Percentiles rank a stretch among this genome's conserved stretches.
Evolutionary conservation across 257 asterid genomes (phyloP).

Genomic region (Vinca minor): DNA sequence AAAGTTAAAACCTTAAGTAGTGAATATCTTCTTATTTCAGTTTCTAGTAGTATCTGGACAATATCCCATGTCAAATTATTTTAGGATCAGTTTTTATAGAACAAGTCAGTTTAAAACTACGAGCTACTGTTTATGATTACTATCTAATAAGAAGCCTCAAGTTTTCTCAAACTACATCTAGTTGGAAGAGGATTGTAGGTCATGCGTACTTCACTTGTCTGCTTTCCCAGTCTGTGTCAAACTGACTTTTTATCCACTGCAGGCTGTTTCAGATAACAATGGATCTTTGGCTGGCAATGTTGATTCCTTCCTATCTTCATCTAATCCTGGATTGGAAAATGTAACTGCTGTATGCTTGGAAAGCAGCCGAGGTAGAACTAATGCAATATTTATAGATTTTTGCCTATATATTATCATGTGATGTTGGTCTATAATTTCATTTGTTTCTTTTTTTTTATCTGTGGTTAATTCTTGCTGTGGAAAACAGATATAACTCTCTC

Average conservation of each 20-base stretch:
- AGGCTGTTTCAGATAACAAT: slow-evolving; percentile 22
- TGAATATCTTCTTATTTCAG: not conserved
- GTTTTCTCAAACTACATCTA: not conserved
- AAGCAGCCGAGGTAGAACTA: slow-evolving; percentile 17
- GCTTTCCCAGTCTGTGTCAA: not conserved
- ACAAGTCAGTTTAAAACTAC: not conserved
- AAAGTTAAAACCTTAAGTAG: not conserved
- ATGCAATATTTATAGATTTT: not conserved
- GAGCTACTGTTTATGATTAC: not conserved
- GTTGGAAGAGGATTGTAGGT: not conserved
- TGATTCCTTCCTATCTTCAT: slow-evolving; percentile 17
- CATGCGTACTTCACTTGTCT: not conserved
- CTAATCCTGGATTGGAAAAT: slow-evolving; percentile 14
- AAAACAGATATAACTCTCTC: slow-evolving; percentile 16
- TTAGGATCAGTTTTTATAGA: not conserved
- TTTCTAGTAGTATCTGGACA: not conserved
- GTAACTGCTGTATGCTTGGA: slow-evolving; percentile 9
- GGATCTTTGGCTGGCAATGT: slow-evolving; percentile 18
- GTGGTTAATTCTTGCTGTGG: not conserved
- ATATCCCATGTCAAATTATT: not conserved
- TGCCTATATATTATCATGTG: not conserved
- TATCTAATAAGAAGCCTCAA: not conserved
- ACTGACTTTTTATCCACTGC: slow-evolving; percentile 1
- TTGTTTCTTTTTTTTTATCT: not conserved
- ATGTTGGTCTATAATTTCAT: slow-evolving; percentile 1